These are phyloP conservation scores for Tulasnella sp. DNA, from an alignment of 768 basidiomycete species.

Conservation along the genomic window DNA sequence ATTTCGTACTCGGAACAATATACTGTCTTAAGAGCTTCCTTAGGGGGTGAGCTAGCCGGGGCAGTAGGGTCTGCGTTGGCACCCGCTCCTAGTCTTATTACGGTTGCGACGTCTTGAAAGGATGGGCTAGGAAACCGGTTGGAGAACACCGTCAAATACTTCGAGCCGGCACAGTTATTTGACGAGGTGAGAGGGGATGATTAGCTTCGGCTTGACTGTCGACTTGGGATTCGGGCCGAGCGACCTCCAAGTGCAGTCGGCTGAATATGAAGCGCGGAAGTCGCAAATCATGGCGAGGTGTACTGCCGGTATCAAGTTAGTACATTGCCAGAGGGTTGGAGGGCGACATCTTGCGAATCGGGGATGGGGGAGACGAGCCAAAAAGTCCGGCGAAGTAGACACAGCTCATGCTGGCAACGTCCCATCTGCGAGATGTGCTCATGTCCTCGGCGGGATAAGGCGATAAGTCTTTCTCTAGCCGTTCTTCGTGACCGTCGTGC, in stretches of 20 bases:
- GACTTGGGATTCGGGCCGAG: constrained; percentile 44
- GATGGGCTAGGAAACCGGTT: constrained; percentile 39
- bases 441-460: not conserved
- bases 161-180: constrained; percentile 57
- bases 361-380: constrained; percentile 34
- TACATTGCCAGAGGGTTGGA: constrained; percentile 68
- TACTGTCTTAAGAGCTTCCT: not conserved
- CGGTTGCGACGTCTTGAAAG: not conserved
- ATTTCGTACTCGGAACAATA: too few species aligned
- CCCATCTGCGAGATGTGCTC: not conserved
- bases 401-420: not conserved
- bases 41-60: constrained; percentile 13
- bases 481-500: not conserved
- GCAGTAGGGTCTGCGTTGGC: not conserved
- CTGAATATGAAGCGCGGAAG: constrained; percentile 50
- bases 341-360: constrained; percentile 56
- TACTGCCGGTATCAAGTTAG: constrained; percentile 78
- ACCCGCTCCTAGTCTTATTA: not conserved
- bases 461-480: too few species aligned
- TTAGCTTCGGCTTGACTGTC: constrained; percentile 62
- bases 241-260: constrained; percentile 43
- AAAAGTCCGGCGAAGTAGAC: not conserved
- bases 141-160: constrained; percentile 60
- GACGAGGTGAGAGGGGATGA: constrained; percentile 52
- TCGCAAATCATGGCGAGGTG: constrained; percentile 82